phyloP scores from a whole-genome alignment of 345 rosid genomes.

The Rhodamnia rubescens region DNA sequence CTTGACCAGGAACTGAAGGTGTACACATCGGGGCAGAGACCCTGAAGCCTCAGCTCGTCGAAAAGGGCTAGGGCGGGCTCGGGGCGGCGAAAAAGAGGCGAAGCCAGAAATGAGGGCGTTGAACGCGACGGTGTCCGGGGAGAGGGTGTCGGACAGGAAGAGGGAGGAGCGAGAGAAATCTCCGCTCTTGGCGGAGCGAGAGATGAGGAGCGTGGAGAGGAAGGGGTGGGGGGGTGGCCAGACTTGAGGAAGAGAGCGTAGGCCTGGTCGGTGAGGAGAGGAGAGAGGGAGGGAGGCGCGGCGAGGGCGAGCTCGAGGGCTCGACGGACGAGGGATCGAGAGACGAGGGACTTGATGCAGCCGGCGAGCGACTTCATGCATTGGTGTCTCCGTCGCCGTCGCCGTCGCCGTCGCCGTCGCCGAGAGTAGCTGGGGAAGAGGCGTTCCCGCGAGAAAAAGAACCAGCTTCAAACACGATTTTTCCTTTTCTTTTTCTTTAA shows the following conservation, averaged over 20 bases:
- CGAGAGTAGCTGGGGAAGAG: not conserved
- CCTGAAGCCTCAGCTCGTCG: slow-evolving; percentile 14
- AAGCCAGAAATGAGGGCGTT: slow-evolving; percentile 26
- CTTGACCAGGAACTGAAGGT: slow-evolving; percentile 22
- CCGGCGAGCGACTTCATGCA: slow-evolving; percentile 20
- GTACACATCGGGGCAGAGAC: slow-evolving; percentile 22
- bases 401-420: not conserved
- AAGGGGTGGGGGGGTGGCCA: slow-evolving; percentile 18
- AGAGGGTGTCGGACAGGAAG: slow-evolving; percentile 21
- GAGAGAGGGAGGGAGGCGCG: not conserved
- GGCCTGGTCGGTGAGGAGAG: slow-evolving; percentile 17
- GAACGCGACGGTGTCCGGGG: slow-evolving; percentile 17
- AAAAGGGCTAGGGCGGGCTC: slow-evolving; percentile 5
- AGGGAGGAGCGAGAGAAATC: slow-evolving; percentile 11
- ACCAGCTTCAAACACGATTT: not conserved
- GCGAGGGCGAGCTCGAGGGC: slow-evolving; percentile 17
- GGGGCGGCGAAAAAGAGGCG: slow-evolving; percentile 8
- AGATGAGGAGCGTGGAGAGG: slow-evolving; percentile 20
- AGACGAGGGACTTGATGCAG: slow-evolving; percentile 6
- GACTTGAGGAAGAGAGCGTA: slow-evolving; percentile 22
- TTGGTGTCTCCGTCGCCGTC: not conserved
- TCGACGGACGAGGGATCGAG: slow-evolving; percentile 5
- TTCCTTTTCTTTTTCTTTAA: not conserved
- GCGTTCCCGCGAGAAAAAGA: not conserved
- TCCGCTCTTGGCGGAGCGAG: slow-evolving; percentile 14